phyloP scores from a whole-genome alignment of 2,329 filamentous ascomycete genomes.

The Calonectria pteridis region DNA sequence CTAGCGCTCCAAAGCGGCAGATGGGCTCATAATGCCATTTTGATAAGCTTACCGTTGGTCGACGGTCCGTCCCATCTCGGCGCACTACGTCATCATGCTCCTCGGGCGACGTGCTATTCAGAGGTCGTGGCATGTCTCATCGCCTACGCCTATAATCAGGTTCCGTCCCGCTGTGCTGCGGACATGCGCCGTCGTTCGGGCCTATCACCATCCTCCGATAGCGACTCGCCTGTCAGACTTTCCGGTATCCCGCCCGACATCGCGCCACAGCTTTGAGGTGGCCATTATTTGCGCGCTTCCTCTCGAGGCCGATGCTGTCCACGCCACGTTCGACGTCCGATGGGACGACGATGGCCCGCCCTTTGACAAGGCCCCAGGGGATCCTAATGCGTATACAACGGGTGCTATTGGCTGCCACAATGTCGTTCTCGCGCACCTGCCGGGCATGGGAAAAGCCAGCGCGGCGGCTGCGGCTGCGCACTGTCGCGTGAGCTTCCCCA shows the following conservation, averaged over 20 bases:
- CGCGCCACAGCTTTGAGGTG: constrained; percentile 23
- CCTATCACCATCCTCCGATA: neutral
- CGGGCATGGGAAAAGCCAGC: constrained; percentile 1
- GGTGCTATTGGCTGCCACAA: constrained; percentile 1
- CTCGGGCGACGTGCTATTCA: neutral
- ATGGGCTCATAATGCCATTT: neutral
- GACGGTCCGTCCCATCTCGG: neutral
- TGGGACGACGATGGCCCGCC: constrained; percentile 28
- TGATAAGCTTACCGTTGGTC: neutral
- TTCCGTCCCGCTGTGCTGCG: neutral
- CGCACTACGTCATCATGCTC: neutral
- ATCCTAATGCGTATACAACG: constrained; percentile 26
- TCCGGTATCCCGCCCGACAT: neutral
- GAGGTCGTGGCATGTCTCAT: neutral
- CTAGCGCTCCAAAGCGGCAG: neutral
- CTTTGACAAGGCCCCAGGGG: constrained; percentile 42
- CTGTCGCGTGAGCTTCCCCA: neutral
- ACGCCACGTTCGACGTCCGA: constrained; percentile 32
- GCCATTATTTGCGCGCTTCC: constrained; percentile 37
- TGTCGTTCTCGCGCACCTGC: constrained; percentile 5
- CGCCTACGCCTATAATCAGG: neutral
- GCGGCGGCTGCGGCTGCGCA: neutral
- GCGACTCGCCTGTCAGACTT: neutral
- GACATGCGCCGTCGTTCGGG: neutral
- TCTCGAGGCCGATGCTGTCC: constrained; percentile 35